Base-by-base conservation (phyloP, 306 rosid species). In the Echinosophora koreensis region DNA sequence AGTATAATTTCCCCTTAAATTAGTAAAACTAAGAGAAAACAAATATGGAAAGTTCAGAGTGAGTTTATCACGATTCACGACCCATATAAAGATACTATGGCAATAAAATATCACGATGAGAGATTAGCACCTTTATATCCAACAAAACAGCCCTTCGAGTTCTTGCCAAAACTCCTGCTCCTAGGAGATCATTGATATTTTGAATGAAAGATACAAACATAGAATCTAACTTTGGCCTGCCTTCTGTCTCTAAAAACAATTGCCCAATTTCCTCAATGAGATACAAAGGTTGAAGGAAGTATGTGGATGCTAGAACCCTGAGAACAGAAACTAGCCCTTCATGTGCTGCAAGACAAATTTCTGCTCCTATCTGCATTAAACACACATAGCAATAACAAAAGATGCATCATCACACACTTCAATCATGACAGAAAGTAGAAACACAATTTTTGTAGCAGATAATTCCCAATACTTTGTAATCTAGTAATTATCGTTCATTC, bases 261-360 rank as follows among this genome's bases (percentile, higher is more conserved):
- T 81, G 77, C 76, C 80, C 76, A 39, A 78, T 81, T 79, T 81
- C 90, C 82, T 51, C 65, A 22, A 79, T 44, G 41, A 69, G 73
- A 84, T 77, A 51, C 81, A 78, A 63, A 71, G 81, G 37, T 47
- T 79, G 87, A 83, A 71, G 74, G 78, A 87, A 83, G 87, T 71
- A 90, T 56, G 84, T 15, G 22, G 92, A 81, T 42, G 77, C 89
- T 61, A 90, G 83, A 44, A 84, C 90, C 69, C 79, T 84, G 73
- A 94, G 87, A 83, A 82, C 93, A 81, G 81, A 79, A 81, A 87
- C 85, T 81, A 94, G 78, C 8, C 91, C 90, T 85, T 94, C 97
- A 84, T 90, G 89, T 73, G 97, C 90, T 34, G 97, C 98, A 82
- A 94, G 90, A 88, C 74, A 47, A 78, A 92, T 82, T 88, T 94